Conservation (phyloP, 139 green algal species). For the Chlorella sorokiniana region DNA sequence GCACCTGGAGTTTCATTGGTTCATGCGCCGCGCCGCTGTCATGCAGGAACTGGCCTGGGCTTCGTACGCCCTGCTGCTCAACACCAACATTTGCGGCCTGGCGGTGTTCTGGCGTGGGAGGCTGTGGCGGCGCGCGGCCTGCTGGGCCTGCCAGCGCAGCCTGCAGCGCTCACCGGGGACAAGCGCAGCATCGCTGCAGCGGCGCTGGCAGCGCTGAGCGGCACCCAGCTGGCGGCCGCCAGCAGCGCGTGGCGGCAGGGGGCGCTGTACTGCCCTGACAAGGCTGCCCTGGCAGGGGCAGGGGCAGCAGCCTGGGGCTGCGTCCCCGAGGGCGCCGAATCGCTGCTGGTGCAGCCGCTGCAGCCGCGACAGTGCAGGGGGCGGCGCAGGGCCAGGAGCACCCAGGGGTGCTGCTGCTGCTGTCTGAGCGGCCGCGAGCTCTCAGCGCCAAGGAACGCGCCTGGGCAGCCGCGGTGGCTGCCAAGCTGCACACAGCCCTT, state of each 20-base stretch:
- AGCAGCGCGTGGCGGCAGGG: not conserved
- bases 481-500: slow-evolving; percentile 55
- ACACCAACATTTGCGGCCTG: slow-evolving; percentile 82
- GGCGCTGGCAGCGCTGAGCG: not conserved
- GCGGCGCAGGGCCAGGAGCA: not conserved
- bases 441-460: slow-evolving; percentile 62
- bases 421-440: slow-evolving; percentile 62
- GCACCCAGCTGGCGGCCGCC: not conserved
- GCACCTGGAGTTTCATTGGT: too few species aligned
- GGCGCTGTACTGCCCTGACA: not conserved
- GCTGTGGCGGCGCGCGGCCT: slow-evolving; percentile 46
- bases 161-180: not conserved
- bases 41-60: slow-evolving; percentile 83
- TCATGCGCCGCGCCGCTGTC: too few species aligned
- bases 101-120: slow-evolving; percentile 44
- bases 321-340: slow-evolving; percentile 5
- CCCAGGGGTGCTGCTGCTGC: slow-evolving; percentile 54
- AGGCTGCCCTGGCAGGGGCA: not conserved
- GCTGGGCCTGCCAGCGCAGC: slow-evolving; percentile 39
- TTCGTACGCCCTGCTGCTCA: slow-evolving; percentile 81
- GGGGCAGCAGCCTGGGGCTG: slow-evolving; percentile 13
- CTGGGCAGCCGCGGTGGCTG: slow-evolving; percentile 62
- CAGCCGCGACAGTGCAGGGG: not conserved
- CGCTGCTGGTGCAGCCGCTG: slow-evolving; percentile 24
- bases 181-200: not conserved